Percentiles rank a stretch among this genome's conserved stretches.
Conservation (phyloP, 352 stramenopile genomes). For the Globisporangium heterothallicum region DNA sequence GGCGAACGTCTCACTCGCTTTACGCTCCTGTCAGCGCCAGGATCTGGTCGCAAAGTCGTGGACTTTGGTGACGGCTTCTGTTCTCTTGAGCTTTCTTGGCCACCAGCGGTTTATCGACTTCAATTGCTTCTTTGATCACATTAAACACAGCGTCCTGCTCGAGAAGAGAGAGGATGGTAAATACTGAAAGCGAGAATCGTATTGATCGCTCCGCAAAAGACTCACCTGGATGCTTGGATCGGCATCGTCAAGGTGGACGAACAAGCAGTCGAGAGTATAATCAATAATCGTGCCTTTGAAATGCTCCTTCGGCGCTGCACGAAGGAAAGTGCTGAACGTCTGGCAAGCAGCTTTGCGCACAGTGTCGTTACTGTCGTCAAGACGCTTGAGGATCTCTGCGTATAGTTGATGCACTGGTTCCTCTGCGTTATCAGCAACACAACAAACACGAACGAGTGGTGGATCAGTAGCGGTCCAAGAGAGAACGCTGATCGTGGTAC, state of each 20-base stretch:
- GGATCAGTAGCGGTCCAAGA: no score
- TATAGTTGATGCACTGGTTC: slow-evolving; percentile 90
- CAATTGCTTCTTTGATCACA: slow-evolving; percentile 61
- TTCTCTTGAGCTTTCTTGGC: slow-evolving; percentile 77
- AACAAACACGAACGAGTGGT: no score
- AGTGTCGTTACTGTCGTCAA: slow-evolving; percentile 90
- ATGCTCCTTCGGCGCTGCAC: slow-evolving; percentile 74
- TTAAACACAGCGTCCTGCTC: slow-evolving; percentile 56
- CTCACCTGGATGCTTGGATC: slow-evolving; percentile 80
- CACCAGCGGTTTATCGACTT: slow-evolving; percentile 49
- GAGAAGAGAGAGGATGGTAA: background rate
- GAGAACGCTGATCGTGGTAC: background rate
- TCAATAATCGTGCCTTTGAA: slow-evolving; percentile 88
- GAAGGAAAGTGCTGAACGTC: slow-evolving; percentile 86
- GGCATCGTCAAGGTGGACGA: slow-evolving; percentile 89
- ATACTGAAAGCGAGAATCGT: slow-evolving; percentile 3
- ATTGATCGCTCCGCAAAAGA: background rate
- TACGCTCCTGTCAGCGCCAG: slow-evolving; percentile 32
- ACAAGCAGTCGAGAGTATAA: slow-evolving; percentile 87
- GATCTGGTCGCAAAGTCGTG: slow-evolving; percentile 69
- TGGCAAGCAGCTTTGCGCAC: slow-evolving; percentile 85
- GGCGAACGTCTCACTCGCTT: background rate
- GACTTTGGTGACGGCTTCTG: slow-evolving; percentile 59
- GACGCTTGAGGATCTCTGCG: slow-evolving; percentile 88
- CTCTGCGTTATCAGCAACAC: slow-evolving; percentile 32